phyloP scores from a whole-genome alignment of 1,284 basidiomycete genomes.

The Trametes polyzona region DNA sequence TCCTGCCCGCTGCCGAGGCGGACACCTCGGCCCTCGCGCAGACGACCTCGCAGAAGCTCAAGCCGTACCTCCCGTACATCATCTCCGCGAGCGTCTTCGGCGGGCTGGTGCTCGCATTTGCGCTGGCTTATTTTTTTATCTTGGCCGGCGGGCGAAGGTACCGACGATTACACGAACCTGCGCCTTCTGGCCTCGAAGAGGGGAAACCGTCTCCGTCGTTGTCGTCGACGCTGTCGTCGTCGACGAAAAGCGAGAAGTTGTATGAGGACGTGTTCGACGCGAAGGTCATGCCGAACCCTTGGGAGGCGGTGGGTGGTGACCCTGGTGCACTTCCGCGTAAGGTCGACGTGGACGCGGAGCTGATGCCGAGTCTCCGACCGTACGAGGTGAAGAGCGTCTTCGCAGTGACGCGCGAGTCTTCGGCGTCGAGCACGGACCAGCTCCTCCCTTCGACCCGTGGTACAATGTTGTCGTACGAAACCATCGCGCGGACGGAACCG shows the following conservation, averaged over 20 bases:
- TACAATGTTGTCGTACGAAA: not conserved
- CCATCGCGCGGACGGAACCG: not conserved
- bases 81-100: constrained; percentile 31
- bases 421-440: not conserved
- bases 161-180: constrained; percentile 31
- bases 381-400: not conserved
- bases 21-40: constrained; percentile 1
- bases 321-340: constrained; percentile 3
- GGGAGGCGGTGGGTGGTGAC: not conserved
- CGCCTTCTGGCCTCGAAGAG: constrained; percentile 28
- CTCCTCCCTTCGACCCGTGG: not conserved
- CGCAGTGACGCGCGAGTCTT: not conserved
- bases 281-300: constrained; percentile 5
- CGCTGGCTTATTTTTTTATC: constrained; percentile 30
- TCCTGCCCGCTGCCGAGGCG: constrained; percentile 42
- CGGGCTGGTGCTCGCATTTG: constrained; percentile 27
- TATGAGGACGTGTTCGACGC: not conserved
- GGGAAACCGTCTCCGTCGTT: not conserved
- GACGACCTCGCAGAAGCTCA: constrained; percentile 23
- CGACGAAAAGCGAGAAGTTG: not conserved
- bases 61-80: constrained; percentile 32
- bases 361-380: constrained; percentile 5
- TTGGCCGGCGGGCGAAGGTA: constrained; percentile 37
- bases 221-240: too few species aligned
- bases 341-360: not conserved